These are phyloP conservation scores for Heterobasidion occidentale DNA, from an alignment of 1,284 basidiomycete species.

Conservation along the genomic window DNA sequence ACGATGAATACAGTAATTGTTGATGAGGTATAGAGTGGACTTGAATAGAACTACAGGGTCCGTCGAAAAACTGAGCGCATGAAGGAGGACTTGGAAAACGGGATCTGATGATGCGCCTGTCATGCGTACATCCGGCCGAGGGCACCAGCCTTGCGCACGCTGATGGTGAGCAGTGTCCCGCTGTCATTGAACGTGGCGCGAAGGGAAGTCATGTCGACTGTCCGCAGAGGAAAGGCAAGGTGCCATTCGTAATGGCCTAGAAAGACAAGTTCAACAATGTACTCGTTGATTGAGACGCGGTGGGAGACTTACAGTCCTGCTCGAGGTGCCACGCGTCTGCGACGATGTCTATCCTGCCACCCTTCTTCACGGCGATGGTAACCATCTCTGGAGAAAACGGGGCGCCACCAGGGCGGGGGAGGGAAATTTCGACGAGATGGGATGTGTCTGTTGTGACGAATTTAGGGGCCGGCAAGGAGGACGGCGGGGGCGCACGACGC, in stretches of 20 bases:
- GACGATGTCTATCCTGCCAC: constrained; percentile 40
- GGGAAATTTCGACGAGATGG: constrained; percentile 32
- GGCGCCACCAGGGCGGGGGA: constrained; percentile 14
- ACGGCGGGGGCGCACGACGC: neutral
- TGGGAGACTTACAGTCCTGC: constrained; percentile 32
- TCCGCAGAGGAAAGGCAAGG: constrained; percentile 36
- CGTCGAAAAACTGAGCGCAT: neutral
- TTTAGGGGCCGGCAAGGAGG: neutral
- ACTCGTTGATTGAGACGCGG: neutral
- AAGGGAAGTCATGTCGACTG: constrained; percentile 39
- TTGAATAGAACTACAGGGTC: neutral
- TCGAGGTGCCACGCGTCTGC: constrained; percentile 55
- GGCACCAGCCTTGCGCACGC: constrained; percentile 19
- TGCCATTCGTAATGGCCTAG: constrained; percentile 52
- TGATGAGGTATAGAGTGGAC: too few relatives aligned
- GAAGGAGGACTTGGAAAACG: neutral
- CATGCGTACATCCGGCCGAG: neutral
- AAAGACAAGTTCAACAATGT: neutral
- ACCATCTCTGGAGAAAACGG: constrained; percentile 46
- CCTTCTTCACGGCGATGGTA: constrained; percentile 43
- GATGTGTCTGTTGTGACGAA: constrained; percentile 5
- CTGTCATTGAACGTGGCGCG: constrained; percentile 36
- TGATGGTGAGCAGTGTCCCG: constrained; percentile 36
- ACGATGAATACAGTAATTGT: too few relatives aligned
- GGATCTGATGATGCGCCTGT: neutral